Evolutionary conservation across 176 grass and related monocot genomes (phyloP), one percentile per base, ranked within the genome.

Genomic region (Thalia dealbata): DNA sequence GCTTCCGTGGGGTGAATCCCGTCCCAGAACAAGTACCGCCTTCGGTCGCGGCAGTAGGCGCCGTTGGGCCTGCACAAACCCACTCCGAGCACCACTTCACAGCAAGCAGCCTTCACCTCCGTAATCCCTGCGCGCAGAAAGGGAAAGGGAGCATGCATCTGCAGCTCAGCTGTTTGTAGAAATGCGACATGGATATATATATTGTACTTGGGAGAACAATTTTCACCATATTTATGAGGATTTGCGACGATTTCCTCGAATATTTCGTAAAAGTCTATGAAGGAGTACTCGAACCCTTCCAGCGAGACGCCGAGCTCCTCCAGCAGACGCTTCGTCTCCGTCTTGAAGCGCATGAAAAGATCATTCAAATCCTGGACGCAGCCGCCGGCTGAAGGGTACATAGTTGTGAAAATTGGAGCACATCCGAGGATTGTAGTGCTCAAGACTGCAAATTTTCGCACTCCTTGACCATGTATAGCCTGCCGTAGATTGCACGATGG

Each of bases 201-300:
- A 10, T 48, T 10, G 0, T 4, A 7, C 11, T 0, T 0, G 1
- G 45, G 11, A 48, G 32, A 38, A 4, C 4, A 48, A 48, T 48
- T n/a, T 48, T 48, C 70, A 86, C 83, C 61, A 9, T 74, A 81
- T 73, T 41, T 10, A 22, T 5, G 3, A 8, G 70, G 54, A 4
- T 30, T 7, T 10, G 41, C 24, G 16, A 16, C n/a, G 27, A 80
- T 3, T 10, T 8, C 28, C 0, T 43, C 7, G 3, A 0, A 1
- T 1, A 69, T 46, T 23, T 61, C 46, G 61, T 55, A 67, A 1
- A 12, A 61, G 55, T 81, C 35, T 16, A 15, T n/a, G 15, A 77
- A 78, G 6, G 83, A 77, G 52, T 86, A 86, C 10, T 78, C 74
- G 61, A 86, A 76, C 28, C 83, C 74, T 24, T 45, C 2, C 3